phyloP scores from a whole-genome alignment of 352 stramenopile genomes.

The Pythium dissotocum region DNA sequence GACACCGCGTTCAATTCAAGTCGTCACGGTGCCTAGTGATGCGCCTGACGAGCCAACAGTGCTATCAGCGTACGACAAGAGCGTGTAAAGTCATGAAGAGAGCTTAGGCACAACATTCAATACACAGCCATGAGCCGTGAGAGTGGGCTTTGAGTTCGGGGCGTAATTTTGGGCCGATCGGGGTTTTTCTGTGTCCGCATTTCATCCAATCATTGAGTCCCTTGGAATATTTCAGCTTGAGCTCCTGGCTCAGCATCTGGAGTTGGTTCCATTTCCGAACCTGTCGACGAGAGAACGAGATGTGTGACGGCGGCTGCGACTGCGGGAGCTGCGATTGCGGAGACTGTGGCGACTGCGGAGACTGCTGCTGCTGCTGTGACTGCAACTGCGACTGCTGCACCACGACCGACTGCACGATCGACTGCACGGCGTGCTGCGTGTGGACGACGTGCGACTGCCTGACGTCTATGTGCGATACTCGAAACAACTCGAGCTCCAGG shows the following conservation, averaged over 20 bases:
- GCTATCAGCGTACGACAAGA: background rate
- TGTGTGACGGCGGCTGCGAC: constrained; percentile 13
- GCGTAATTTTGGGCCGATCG: no score
- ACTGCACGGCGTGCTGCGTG: constrained; percentile 7
- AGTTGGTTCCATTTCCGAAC: background rate
- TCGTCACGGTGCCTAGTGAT: background rate
- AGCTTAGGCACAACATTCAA: no score
- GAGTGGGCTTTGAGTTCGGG: no score
- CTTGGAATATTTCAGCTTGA: background rate
- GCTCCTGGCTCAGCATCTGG: background rate
- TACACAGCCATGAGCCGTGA: no score
- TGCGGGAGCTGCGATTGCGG: background rate
- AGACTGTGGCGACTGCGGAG: constrained; percentile 7
- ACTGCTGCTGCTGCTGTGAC: constrained; percentile 4
- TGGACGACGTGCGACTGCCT: background rate
- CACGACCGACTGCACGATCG: background rate
- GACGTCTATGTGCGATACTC: background rate
- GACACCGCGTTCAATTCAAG: background rate
- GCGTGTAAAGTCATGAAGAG: background rate
- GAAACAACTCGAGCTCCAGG: background rate
- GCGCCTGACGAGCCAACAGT: background rate
- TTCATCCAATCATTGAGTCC: background rate
- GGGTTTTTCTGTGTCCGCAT: no score
- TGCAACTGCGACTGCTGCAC: constrained; percentile 3
- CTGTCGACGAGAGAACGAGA: background rate